A percentile compares a stretch with the other conserved stretches of the same genome.
These are phyloP conservation scores for Ophiostoma sp. DNA, from an alignment of 2,329 filamentous ascomycete species.

Conservation along the genomic window DNA sequence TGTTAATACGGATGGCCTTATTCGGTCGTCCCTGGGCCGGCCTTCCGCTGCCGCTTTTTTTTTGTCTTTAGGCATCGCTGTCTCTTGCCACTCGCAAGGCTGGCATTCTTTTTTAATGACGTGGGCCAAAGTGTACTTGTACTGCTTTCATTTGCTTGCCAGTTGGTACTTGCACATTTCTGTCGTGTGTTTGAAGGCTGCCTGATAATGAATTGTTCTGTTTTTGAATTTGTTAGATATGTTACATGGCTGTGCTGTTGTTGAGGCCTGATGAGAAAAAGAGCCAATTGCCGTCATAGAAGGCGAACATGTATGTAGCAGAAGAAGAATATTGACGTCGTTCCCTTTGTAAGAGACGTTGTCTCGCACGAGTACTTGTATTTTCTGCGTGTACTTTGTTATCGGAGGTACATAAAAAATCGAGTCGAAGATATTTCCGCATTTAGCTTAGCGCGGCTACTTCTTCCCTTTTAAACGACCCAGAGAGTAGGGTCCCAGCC, in stretches of 20 bases:
- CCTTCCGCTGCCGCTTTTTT: not conserved
- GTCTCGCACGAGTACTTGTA: not conserved
- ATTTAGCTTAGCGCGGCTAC: not conserved
- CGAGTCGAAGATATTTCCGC: conserved; percentile 9
- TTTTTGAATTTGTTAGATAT: too few species aligned
- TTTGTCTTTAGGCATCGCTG: not conserved
- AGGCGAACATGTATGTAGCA: not conserved
- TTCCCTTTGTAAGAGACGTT: not conserved
- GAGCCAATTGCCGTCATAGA: not conserved
- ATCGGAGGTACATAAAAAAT: not conserved
- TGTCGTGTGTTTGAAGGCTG: not conserved
- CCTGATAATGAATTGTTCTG: not conserved
- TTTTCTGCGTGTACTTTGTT: not conserved
- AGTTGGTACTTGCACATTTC: not conserved
- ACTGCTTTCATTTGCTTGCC: not conserved
- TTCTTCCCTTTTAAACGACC: conserved; percentile 6
- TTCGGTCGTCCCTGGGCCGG: not conserved
- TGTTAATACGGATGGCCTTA: not conserved
- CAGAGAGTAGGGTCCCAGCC: conserved; percentile 7
- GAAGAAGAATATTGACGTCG: not conserved
- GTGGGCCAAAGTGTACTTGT: not conserved
- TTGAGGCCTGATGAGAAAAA: not conserved
- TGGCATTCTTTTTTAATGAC: not conserved
- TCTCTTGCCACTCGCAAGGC: not conserved
- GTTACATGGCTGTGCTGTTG: not conserved